Evolutionary conservation across 2,329 filamentous ascomycete genomes (phyloP), one percentile per base, ranked within the genome.

Genomic region (Rhynchosporium graminicola): DNA sequence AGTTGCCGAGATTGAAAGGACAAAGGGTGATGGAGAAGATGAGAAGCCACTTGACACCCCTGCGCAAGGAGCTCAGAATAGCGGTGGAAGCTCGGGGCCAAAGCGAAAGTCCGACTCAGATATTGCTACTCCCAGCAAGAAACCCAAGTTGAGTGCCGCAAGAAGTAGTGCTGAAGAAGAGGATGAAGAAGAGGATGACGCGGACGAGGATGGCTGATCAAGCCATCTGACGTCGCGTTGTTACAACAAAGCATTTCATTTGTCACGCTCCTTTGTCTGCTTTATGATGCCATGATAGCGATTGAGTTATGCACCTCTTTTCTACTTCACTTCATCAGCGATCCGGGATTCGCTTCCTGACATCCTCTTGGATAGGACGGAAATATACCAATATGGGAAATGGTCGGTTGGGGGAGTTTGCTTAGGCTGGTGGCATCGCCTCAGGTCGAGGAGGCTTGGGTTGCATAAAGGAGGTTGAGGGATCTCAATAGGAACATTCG

Each of bases 1-100:
- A 76, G 93, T 97, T 3, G 92, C 92, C 5, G 88, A 90, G 57
- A 92, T 97, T 80, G 93, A 97, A 73, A 85, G 86, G 70, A 84
- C 84, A 70, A 79, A 77, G 57, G 69, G 74, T 67, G 72, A 74
- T 56, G 75, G 74, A 45, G 72, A 71, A 7, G 77, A 75, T 8
- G 76, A 76, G 48, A 74, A 77, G 60, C 71, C 76, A n/a, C 43
- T 68, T 28, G 69, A 72, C 36, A 70, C 69, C 1, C 69, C 72
- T 4, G 69, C 65, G 6, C 74, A 72, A 61, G 72, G 61, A 66
- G 67, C 29, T 63, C 65, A 46, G 73, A 77, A 60, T 57, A 70
- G 36, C 66, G 65, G 70, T 40, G 61, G 63, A 38, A 65, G 70
- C 28, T 73, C 79, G 9, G 82, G 82, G 60, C 80, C 79, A 40